Evolutionary conservation across 768 basidiomycete genomes (phyloP).

Genomic region (Russula sp.): DNA sequence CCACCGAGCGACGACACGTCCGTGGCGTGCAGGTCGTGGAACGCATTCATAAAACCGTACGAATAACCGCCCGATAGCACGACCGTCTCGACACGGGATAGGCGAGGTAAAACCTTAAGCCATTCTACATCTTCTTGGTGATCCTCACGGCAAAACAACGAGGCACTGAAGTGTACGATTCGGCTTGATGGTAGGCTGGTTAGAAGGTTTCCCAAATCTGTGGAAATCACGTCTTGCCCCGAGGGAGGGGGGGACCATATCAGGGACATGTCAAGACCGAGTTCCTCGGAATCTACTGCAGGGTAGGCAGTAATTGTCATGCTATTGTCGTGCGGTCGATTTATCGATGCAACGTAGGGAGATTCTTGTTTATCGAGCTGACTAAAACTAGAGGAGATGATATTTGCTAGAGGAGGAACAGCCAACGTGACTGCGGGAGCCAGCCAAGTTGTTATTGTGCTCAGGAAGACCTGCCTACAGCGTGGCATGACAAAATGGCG

Average conservation of each 20-base stretch:
- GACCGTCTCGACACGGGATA: slow-evolving; percentile 2
- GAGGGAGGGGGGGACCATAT: not conserved
- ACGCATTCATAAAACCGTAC: slow-evolving; percentile 6
- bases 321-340: not conserved
- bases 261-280: not conserved
- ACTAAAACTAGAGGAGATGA: slow-evolving; percentile 9
- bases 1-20: not conserved
- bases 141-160: not conserved
- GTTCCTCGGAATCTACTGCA: not conserved
- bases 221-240: not conserved
- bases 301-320: not conserved
- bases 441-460: not conserved
- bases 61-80: not conserved
- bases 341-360: not conserved
- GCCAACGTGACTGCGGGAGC: slow-evolving; percentile 2
- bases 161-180: not conserved
- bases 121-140: not conserved
- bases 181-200: not conserved
- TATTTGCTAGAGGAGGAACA: not conserved
- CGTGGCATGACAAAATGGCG: slow-evolving; percentile 6
- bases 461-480: not conserved
- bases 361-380: slow-evolving; percentile 1
- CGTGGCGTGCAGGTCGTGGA: not conserved
- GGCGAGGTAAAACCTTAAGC: slow-evolving; percentile 7
- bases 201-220: slow-evolving; percentile 2